Evolutionary conservation across 2,329 filamentous ascomycete genomes (phyloP), one percentile per base, ranked within the genome.

Genomic region (Blastomyces parvus): DNA sequence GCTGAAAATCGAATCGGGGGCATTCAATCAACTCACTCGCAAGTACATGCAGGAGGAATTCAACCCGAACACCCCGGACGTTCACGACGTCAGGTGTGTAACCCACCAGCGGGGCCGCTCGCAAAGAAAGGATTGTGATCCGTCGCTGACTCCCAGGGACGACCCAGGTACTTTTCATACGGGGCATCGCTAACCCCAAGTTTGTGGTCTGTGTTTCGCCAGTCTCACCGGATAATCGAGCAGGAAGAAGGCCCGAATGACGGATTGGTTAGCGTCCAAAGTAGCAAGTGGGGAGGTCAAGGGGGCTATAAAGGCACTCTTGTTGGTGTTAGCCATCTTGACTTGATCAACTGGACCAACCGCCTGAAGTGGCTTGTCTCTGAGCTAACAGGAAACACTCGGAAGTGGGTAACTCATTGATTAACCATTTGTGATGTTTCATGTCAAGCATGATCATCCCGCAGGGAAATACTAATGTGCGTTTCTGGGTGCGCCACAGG

Each of bases 341-440:
- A 87, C 67, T 70, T 87, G 65, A 87, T 87, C 72, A 87, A 87
- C 67, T 87, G 85, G 85, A 85, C 83, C 36, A 87, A 86, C 66
- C 76, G 84, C 38, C 68, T 86, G 46, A 82, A 85, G 67, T 85
- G 82, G 81, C 77, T 83, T 63, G 77, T 84, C 59, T 84, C 82
- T 71, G 77, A 81, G 64, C 69, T 86, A 61, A 82, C 81, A 1
- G 82, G 84, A 3, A 81, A 81, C 64, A 81, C 80, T 71, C 76
- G 79, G 67, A 84, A 80, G 80, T 84, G 60, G 64, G 77, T 75
- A n/a, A n/a, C n/a, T n/a, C n/a, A 11, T 52, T 74, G 8, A 46
- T 46, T 14, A 38, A 25, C 61, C 22, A n/a, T 36, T 30, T 38
- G 22, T 59, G 38, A 27, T 30, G 3, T 25, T 46, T 60, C 13